Evolutionary conservation across 2,329 filamentous ascomycete species (phyloP).

Genomic region (Pseudogymnoascus sp.): DNA sequence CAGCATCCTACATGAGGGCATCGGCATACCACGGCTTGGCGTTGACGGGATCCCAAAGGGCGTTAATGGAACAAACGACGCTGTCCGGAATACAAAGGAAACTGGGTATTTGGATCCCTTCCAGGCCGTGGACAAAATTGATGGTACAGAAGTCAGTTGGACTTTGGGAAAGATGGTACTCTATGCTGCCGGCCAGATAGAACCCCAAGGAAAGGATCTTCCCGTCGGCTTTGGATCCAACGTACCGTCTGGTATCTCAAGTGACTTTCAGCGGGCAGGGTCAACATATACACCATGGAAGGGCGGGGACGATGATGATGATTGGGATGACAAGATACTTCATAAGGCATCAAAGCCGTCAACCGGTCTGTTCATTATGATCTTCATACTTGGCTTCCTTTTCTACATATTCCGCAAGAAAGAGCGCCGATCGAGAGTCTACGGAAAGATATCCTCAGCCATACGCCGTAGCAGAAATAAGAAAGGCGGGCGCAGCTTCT

Average conservation of each 20-base stretch:
- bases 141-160: conserved; percentile 91
- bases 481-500: conserved; percentile 41
- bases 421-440: conserved; percentile 60
- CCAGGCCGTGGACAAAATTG: conserved; percentile 86
- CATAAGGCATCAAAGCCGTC: conserved; percentile 59
- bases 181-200: conserved; percentile 84
- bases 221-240: conserved; percentile 95
- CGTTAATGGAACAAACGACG: conserved; percentile 52
- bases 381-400: conserved; percentile 63
- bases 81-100: conserved; percentile 50
- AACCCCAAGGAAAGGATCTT: conserved; percentile 52
- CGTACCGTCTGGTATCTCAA: conserved; percentile 48
- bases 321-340: conserved; percentile 57
- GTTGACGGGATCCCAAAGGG: conserved; percentile 53
- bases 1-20: conserved; percentile 91
- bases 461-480: conserved; percentile 37
- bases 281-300: conserved; percentile 36
- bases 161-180: conserved; percentile 94
- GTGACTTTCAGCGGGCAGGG: conserved; percentile 79
- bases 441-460: conserved; percentile 43
- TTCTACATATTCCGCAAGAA: conserved; percentile 72
- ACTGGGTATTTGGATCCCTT: conserved; percentile 79
- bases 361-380: conserved; percentile 68
- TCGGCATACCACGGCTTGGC: conserved; percentile 81
- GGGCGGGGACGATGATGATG: conserved; percentile 45